These are phyloP conservation scores for Mortierella sp. DNA, from an alignment of 371 early-diverging fungal species.

Conservation along the genomic window DNA sequence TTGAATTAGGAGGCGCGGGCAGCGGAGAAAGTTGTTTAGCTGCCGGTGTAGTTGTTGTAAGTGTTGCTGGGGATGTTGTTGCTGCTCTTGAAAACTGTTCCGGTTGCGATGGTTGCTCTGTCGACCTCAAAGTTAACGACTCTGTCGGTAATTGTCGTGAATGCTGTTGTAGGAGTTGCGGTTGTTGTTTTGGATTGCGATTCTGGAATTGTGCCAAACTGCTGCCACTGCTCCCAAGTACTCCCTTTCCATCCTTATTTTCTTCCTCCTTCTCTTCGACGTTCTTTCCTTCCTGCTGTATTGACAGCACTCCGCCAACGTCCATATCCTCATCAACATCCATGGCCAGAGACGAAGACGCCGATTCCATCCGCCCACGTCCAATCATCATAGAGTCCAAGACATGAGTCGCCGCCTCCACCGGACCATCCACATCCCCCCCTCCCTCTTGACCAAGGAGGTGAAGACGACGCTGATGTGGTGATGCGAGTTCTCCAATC, in stretches of 20 bases:
- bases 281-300: not conserved
- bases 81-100: not conserved
- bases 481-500: not conserved
- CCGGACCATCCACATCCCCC: not conserved
- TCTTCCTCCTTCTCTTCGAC: not conserved
- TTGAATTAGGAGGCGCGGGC: not conserved
- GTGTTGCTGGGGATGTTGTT: no score
- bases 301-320: not conserved
- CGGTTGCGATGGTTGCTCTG: not conserved
- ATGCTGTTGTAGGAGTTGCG: not conserved
- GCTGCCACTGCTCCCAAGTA: not conserved
- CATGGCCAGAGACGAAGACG: not conserved
- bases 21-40: not conserved
- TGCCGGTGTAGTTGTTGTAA: no score
- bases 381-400: conserved; percentile 13
- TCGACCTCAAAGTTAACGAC: not conserved
- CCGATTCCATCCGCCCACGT: not conserved
- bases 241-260: not conserved
- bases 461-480: not conserved
- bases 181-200: not conserved
- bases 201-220: not conserved
- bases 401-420: not conserved
- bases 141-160: no score
- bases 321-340: conserved; percentile 5
- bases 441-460: not conserved